Evolutionary conservation across 768 basidiomycete species (phyloP).

Genomic region (Auricularia auricula-judae): DNA sequence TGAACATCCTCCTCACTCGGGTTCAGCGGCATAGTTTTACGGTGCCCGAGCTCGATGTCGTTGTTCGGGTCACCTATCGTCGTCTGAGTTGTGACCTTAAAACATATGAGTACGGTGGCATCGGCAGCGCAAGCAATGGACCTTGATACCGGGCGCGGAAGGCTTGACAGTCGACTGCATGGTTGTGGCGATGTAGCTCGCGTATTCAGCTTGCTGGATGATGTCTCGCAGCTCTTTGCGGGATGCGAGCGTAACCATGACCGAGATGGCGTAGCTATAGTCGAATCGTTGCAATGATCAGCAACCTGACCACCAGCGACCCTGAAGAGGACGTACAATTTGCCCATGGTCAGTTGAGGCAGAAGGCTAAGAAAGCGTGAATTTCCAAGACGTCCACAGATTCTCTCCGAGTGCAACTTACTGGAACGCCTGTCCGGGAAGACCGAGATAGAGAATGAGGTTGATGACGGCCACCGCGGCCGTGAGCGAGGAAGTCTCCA

Average conservation of each 20-base stretch:
- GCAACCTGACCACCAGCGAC: neutral
- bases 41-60: neutral
- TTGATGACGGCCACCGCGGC: neutral
- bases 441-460: neutral
- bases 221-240: neutral
- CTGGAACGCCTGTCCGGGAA: neutral
- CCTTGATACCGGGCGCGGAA: neutral
- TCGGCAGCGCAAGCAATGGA: neutral
- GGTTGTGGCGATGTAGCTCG: neutral
- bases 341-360: neutral
- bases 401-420: neutral
- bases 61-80: neutral
- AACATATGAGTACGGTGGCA: neutral
- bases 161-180: neutral
- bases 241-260: neutral
- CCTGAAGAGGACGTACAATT: neutral
- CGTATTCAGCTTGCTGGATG: neutral
- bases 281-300: neutral
- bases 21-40: neutral
- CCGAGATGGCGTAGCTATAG: neutral
- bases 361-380: neutral
- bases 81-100: neutral
- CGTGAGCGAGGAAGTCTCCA: neutral
- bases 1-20: neutral
- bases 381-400: neutral